phyloP scores from a whole-genome alignment of 495 filamentous ascomycete genomes.

The Penicillium cinerascens region DNA sequence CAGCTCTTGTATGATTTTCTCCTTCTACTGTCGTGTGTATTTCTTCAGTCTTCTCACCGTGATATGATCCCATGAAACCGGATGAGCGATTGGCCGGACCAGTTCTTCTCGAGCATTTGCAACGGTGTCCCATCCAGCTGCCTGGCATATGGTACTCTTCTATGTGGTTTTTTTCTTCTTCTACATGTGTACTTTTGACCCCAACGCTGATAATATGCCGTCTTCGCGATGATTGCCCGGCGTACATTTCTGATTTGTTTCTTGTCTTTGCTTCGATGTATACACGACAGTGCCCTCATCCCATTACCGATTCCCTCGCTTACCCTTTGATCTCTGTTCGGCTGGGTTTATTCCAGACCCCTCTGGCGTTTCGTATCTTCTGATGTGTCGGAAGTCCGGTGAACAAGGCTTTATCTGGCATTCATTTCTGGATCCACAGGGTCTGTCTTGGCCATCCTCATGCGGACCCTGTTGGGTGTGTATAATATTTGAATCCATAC shows the following conservation, averaged over 20 bases:
- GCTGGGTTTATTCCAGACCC: background rate
- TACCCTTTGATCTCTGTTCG: background rate
- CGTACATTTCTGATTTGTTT: constrained; percentile 20
- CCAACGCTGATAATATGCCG: constrained; percentile 22
- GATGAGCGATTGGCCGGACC: constrained; percentile 41
- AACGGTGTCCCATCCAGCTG: constrained; percentile 36
- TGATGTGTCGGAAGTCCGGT: background rate
- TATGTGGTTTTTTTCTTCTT: constrained; percentile 28
- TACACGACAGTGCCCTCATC: constrained; percentile 6
- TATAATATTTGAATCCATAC: background rate
- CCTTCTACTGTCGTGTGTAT: constrained; percentile 22
- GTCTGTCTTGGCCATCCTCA: background rate
- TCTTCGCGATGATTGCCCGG: constrained; percentile 28
- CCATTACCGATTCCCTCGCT: background rate
- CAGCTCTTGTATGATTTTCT: constrained; percentile 35
- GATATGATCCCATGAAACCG: constrained; percentile 41
- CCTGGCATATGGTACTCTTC: constrained; percentile 38
- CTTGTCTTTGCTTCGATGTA: constrained; percentile 12
- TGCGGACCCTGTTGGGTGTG: background rate
- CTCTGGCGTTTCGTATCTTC: background rate
- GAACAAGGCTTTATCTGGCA: background rate
- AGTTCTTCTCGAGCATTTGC: constrained; percentile 42
- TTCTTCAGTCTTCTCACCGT: constrained; percentile 19
- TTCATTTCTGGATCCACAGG: background rate
- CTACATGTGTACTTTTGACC: constrained; percentile 29